Evolutionary conservation across 2,329 filamentous ascomycete species (phyloP), one percentile per base, ranked within the genome.

Genomic region (Trichoderma koningiopsis): DNA sequence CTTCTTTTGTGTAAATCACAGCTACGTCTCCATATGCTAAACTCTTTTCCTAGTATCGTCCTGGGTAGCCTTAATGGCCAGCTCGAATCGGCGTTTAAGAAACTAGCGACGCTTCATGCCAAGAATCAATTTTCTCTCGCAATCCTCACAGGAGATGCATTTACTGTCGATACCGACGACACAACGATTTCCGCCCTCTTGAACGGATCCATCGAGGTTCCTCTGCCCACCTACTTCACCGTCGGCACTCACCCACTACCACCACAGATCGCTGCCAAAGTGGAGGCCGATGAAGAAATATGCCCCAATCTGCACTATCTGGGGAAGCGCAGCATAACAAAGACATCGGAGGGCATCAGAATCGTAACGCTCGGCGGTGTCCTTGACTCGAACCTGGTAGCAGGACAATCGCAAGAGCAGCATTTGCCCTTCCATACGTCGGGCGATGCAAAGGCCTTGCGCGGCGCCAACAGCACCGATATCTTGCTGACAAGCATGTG

Each of bases 231-330:
- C 10, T 99, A 99, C 81, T 99, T 98, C 78, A 93, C 92, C 3
- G 85, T 97, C 70, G 94, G 92, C 73, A 89, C 84, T 47, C 85
- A 85, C 58, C 82, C 90, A n/a, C 84, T 99, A 6, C 96, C 96
- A 0, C 79, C 84, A 3, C 81, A 83, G 35, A 87, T 97, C 27
- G 83, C 91, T 24, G 87, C 92, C 75, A 94, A 89, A 77, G 86
- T 98, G 64, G 87, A 93, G 76, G 86, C 87, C 40, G 88, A 91
- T 71, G 90, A 89, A 75, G 88, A 90, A 74, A 86, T 99, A 22
- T 97, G 94, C 77, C 86, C 91, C n/a, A 98, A 99, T 77, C 87
- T 99, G 13, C 92, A 93, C 80, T 97, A 91, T 75, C 87, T 99
- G 0, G 94, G 92, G 69, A 96, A 96, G 79, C 90, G 93, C 75